Base-by-base conservation (phyloP, 1,284 basidiomycete genomes). In the Cryptococcus sp. region DNA sequence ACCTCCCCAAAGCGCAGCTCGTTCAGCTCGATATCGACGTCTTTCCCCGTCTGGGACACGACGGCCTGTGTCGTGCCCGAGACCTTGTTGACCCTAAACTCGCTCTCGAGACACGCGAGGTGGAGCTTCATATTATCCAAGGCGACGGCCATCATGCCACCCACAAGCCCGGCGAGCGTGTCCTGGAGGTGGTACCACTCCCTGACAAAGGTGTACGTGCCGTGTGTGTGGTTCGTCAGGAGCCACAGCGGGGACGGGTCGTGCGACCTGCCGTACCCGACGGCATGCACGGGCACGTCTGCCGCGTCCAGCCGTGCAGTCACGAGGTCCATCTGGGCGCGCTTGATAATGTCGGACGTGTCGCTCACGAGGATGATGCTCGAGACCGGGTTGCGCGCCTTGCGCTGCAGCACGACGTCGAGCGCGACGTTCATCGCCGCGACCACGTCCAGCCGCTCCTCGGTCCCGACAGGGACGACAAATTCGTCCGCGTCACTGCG, bases 241-340 rank as follows among this genome's bases (percentile, higher is more conserved):
- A 97, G 85, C 95, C 95, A 98, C 16, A 98, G 83, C n/a, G 92
- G 94, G 3, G 91, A 90, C 6, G 95, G 94, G 74, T 98, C 94
- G 73, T 98, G 95, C 15, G 89, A 89, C 61, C 91, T 89, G 52
- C 94, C 94, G 72, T 95, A 98, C 47, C 95, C 95, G 64, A 98
- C 89, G 1, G 91, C 89, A 77, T 98, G 95, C 54, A 98, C 94
- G 1, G 95, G 93, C 11, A 63, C 23, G 53, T 91, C 93, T 28
- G 91, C 94, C 3, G 94, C 94, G 70, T 98, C 95, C 0, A 93
- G 89, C 44, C 95, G 87, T 43, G 94, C 93, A 59, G 96, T 87
- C 33, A 97, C 91, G 18, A 98, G 83, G 69, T 98, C 93, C 91
- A 98, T 97, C 77, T 97, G 92, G n/a, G 91, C 89, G n/a, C 92